Evolutionary conservation across 495 filamentous ascomycete genomes (phyloP).

Genomic region (Aspergillus asperescens): DNA sequence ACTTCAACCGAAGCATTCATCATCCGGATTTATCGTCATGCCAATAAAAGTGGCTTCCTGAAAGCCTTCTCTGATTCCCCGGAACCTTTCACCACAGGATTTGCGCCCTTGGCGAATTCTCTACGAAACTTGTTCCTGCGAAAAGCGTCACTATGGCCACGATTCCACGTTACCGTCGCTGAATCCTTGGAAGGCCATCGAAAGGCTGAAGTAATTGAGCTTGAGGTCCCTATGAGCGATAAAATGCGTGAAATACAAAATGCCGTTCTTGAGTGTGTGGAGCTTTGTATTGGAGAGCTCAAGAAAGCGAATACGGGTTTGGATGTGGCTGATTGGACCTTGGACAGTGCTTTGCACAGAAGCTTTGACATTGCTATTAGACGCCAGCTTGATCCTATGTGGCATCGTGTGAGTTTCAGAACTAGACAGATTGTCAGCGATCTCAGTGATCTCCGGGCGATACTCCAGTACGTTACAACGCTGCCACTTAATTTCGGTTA

Average conservation of each 20-base stretch:
- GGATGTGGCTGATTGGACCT: constrained; percentile 96
- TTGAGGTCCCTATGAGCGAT: constrained; percentile 95
- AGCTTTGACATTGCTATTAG: constrained; percentile 87
- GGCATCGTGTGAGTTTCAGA: constrained; percentile 93
- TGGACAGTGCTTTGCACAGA: constrained; percentile 88
- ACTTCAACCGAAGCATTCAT: constrained; percentile 95
- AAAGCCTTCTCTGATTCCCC: constrained; percentile 96
- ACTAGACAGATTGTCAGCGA: constrained; percentile 92
- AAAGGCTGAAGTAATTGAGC: constrained; percentile 94
- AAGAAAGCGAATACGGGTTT: constrained; percentile 83
- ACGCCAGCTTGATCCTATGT: constrained; percentile 90
- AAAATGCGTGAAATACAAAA: constrained; percentile 90
- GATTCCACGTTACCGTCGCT: constrained; percentile 88
- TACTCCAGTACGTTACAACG: constrained; percentile 59
- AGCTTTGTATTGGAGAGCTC: constrained; percentile 85
- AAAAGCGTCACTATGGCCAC: constrained; percentile 84
- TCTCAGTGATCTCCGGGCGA: constrained; percentile 74
- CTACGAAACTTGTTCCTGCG: constrained; percentile 89
- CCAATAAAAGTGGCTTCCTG: constrained; percentile 87
- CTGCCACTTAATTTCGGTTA: neutral
- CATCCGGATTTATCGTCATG: constrained; percentile 84
- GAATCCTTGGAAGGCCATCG: constrained; percentile 83
- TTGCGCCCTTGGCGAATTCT: constrained; percentile 84
- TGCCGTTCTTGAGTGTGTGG: constrained; percentile 93
- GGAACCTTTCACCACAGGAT: constrained; percentile 85